Evolutionary conservation across 495 filamentous ascomycete species (phyloP).

Genomic region (Aspergillus coremiiformis): DNA sequence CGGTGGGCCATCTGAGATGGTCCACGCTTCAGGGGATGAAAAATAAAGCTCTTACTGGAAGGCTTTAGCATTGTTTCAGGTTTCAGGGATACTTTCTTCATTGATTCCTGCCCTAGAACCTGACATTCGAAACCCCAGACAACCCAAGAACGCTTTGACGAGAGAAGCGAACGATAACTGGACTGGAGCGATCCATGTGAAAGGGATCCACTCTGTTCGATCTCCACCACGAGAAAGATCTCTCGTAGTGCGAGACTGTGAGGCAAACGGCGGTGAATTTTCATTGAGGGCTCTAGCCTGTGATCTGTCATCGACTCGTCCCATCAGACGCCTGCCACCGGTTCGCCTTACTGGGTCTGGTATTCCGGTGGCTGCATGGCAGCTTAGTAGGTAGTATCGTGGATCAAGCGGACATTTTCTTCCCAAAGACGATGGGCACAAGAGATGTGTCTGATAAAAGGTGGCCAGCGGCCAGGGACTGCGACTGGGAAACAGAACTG

Average conservation of each 20-base stretch:
- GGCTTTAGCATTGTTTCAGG: background rate
- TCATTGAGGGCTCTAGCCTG: no score
- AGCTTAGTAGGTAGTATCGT: no score
- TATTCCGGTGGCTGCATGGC: background rate
- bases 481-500: background rate
- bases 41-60: background rate
- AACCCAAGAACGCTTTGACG: background rate
- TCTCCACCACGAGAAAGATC: background rate
- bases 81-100: background rate
- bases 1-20: background rate
- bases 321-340: background rate
- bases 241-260: background rate
- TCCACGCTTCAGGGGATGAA: background rate
- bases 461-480: background rate
- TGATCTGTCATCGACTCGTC: conserved; percentile 1
- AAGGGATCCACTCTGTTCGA: background rate
- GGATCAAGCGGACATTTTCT: background rate
- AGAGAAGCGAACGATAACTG: background rate
- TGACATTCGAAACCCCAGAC: background rate
- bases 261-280: conserved; percentile 2
- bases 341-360: background rate
- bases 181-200: background rate
- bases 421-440: background rate
- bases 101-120: background rate
- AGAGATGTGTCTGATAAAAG: background rate